These are phyloP conservation scores for Nicotiana attenuata DNA, from an alignment of 257 asterid species.

Conservation along the genomic window DNA sequence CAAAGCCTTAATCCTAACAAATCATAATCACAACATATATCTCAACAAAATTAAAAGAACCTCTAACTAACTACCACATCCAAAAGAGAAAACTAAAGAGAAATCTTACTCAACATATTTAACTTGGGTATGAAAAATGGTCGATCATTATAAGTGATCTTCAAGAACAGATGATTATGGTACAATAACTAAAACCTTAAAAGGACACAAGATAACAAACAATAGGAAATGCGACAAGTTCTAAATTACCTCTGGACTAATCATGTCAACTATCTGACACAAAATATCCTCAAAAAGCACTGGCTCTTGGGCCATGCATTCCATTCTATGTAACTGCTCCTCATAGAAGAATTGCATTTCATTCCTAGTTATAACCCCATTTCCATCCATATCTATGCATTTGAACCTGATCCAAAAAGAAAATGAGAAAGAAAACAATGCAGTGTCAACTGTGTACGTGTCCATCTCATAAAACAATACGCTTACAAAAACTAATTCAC, in stretches of 20 bases:
- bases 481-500: not conserved
- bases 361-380: conserved; percentile 86
- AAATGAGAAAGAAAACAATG: not conserved
- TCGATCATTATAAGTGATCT: not conserved
- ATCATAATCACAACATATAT: not conserved
- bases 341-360: conserved; percentile 98
- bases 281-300: conserved; percentile 98
- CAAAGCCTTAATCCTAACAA: not conserved
- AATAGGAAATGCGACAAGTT: not conserved
- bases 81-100: not conserved
- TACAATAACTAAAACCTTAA: not conserved
- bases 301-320: conserved; percentile 99
- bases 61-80: not conserved
- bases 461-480: not conserved
- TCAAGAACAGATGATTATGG: not conserved
- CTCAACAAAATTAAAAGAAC: not conserved
- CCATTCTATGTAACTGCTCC: conserved; percentile 99
- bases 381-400: conserved; percentile 98
- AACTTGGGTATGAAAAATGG: not conserved
- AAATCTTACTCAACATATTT: not conserved
- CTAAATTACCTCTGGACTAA: conserved; percentile 74
- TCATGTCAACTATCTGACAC: conserved; percentile 98
- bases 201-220: conserved; percentile 6
- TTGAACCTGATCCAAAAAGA: conserved; percentile 67
- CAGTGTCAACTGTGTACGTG: not conserved